Evolutionary conservation across 768 basidiomycete species (phyloP).

Genomic region (Pleurotus tuoliensis): DNA sequence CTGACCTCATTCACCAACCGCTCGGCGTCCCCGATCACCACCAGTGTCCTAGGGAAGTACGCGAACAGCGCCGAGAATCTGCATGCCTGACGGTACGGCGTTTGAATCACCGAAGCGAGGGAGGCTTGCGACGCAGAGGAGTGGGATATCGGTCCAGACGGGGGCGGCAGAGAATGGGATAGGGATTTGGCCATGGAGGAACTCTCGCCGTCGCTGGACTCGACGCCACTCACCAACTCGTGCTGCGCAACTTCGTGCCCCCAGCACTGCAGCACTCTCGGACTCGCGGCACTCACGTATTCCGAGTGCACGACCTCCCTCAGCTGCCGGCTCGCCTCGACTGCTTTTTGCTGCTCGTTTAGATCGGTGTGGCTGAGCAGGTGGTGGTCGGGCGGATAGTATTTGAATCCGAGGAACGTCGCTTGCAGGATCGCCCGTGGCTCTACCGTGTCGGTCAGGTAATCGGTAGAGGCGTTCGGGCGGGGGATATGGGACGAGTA

Average conservation of each 20-base stretch:
- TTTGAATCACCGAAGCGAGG: conserved; percentile 13
- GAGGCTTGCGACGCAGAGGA: not conserved
- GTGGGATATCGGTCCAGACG: not conserved
- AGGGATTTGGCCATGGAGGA: conserved; percentile 8
- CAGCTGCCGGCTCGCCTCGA: conserved; percentile 24
- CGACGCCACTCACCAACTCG: not conserved
- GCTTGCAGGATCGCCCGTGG: conserved; percentile 48
- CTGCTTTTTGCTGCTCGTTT: conserved; percentile 14
- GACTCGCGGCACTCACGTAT: conserved; percentile 37
- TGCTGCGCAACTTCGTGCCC: conserved; percentile 28
- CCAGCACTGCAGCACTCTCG: conserved; percentile 34
- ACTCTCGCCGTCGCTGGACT: conserved; percentile 13
- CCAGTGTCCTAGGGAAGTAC: conserved; percentile 39
- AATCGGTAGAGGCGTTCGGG: conserved; percentile 45
- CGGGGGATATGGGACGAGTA: conserved; percentile 46
- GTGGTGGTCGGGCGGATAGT: conserved; percentile 9
- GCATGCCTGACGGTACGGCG: conserved; percentile 11
- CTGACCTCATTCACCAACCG: conserved; percentile 44
- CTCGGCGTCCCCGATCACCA: conserved; percentile 50
- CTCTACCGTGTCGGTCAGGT: conserved; percentile 50
- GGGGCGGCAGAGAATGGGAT: not conserved
- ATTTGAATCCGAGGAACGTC: conserved; percentile 46
- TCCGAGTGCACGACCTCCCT: conserved; percentile 36
- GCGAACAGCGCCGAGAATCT: conserved; percentile 38
- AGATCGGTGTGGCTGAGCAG: not conserved